A percentile compares a stretch with the other conserved stretches of the same genome.
phyloP scores from a whole-genome alignment of 345 rosid species.

The Syzygium oleosum region DNA sequence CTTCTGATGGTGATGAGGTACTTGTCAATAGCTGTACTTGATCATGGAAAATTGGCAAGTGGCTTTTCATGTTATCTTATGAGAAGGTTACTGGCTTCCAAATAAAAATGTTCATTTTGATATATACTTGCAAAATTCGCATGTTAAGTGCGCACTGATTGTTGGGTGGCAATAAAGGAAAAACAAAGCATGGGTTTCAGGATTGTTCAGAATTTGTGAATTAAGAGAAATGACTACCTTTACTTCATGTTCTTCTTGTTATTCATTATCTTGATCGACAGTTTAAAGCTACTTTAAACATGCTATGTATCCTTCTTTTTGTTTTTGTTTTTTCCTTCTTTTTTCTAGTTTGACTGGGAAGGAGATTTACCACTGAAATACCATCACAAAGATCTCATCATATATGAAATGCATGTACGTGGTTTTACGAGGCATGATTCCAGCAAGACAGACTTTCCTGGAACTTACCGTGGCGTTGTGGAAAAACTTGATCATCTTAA shows the following conservation, averaged over 20 bases:
- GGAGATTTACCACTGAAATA: constrained; percentile 83
- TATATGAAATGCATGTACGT: constrained; percentile 93
- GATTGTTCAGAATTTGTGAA: neutral
- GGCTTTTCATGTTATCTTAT: neutral
- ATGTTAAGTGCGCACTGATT: neutral
- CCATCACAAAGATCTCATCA: constrained; percentile 65
- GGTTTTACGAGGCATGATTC: constrained; percentile 89
- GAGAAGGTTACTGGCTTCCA: neutral
- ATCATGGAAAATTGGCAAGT: neutral
- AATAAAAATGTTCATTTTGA: neutral
- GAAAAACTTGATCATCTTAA: constrained; percentile 94
- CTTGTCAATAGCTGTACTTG: neutral
- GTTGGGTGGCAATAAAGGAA: neutral
- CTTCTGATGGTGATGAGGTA: constrained; percentile 63
- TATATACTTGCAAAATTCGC: neutral
- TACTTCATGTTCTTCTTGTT: neutral
- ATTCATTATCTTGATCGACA: neutral
- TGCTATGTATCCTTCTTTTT: neutral
- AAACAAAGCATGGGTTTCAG: neutral
- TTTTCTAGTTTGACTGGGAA: constrained; percentile 92
- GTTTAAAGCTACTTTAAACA: neutral
- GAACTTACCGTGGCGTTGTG: constrained; percentile 73
- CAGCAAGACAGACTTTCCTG: constrained; percentile 62
- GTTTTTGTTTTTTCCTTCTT: neutral
- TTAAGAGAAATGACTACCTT: neutral